Evolutionary conservation across 202 grass and related monocot species (phyloP).

Genomic region (Panicum virgatum): DNA sequence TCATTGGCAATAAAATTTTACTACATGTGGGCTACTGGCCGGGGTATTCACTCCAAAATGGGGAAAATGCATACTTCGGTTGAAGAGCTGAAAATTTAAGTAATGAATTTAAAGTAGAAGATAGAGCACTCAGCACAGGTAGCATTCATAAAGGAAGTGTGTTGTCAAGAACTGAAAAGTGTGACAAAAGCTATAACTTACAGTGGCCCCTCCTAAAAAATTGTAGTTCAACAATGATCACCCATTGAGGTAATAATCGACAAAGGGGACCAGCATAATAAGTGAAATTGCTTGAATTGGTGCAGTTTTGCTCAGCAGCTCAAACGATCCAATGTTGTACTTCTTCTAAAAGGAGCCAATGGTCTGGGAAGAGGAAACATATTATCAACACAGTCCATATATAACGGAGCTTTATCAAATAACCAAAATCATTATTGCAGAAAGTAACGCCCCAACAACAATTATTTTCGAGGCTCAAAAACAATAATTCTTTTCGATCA

Average conservation of each 20-base stretch:
- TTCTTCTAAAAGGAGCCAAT: slow-evolving; percentile 94
- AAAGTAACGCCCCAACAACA: not conserved
- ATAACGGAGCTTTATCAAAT: not conserved
- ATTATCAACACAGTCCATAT: slow-evolving; percentile 21
- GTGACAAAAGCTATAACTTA: slow-evolving; percentile 49
- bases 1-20: not conserved
- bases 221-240: too few relatives aligned
- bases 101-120: slow-evolving; percentile 13
- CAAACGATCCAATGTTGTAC: slow-evolving; percentile 96
- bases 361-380: slow-evolving; percentile 58
- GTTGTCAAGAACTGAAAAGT: slow-evolving; percentile 9
- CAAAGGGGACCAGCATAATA: slow-evolving; percentile 77
- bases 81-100: not conserved
- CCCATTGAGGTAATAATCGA: slow-evolving; percentile 86
- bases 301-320: slow-evolving; percentile 86
- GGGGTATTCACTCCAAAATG: slow-evolving; percentile 7
- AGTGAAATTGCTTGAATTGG: slow-evolving; percentile 87
- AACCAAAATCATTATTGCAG: not conserved
- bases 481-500: too few relatives aligned
- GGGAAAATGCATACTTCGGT: not conserved
- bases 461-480: too few relatives aligned
- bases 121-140: slow-evolving; percentile 10
- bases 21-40: not conserved
- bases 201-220: slow-evolving; percentile 76
- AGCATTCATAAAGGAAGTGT: not conserved